Evolutionary conservation across 225 moss, liverwort and hornwort species (phyloP).

Genomic region (Pleurozium schreberi): DNA sequence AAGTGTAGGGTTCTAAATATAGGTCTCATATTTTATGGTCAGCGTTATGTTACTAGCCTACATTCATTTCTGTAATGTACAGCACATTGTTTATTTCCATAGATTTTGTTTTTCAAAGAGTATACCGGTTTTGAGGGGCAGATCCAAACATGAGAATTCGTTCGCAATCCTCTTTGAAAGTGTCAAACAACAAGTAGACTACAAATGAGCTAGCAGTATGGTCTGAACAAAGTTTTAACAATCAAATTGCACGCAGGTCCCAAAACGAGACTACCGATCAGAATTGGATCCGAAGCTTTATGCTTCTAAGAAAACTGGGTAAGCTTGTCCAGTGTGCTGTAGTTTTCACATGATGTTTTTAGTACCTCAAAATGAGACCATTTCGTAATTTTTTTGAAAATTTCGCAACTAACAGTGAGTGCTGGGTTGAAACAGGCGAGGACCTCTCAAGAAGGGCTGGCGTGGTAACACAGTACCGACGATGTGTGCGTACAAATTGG

Average conservation of each 20-base stretch:
- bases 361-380: background rate
- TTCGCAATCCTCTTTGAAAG: background rate
- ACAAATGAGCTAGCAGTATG: background rate
- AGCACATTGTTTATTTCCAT: background rate
- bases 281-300: slow-evolving; percentile 77
- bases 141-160: background rate
- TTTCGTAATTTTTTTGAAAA: background rate
- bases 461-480: slow-evolving; percentile 45
- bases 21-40: background rate
- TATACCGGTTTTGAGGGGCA: background rate
- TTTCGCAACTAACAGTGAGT: background rate
- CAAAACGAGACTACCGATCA: slow-evolving; percentile 70
- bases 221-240: background rate
- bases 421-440: slow-evolving; percentile 49
- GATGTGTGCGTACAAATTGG: slow-evolving; percentile 98
- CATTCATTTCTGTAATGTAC: background rate
- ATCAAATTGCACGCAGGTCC: slow-evolving; percentile 35
- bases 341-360: background rate
- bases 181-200: background rate
- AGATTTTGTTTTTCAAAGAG: background rate
- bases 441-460: slow-evolving; percentile 80
- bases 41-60: background rate
- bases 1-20: background rate
- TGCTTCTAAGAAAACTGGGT: slow-evolving; percentile 76
- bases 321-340: slow-evolving; percentile 1